Conservation (phyloP, 1,284 basidiomycete genomes). For the Ustilago vetiveriae region DNA sequence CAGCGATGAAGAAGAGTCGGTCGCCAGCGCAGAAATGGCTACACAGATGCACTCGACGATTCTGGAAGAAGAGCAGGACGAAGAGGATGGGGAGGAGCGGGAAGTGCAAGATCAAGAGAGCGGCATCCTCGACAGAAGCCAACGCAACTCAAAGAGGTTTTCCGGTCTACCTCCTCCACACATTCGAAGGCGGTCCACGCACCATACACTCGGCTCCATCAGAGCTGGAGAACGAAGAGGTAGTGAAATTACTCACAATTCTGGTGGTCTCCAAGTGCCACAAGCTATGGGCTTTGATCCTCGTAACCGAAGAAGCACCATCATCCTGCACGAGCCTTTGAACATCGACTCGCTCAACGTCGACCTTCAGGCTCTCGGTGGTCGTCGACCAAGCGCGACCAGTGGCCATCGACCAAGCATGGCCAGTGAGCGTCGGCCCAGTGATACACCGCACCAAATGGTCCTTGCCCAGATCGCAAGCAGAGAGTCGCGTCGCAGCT, state of each 20-base stretch:
- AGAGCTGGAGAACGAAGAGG: conserved; percentile 9
- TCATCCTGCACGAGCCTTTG: conserved; percentile 33
- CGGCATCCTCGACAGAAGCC: conserved; percentile 3
- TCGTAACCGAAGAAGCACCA: conserved; percentile 27
- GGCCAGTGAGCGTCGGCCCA: conserved; percentile 8
- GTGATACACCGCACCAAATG: conserved; percentile 20
- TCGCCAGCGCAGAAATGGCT: not conserved
- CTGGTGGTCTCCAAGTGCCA: conserved; percentile 6
- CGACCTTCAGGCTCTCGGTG: conserved; percentile 5
- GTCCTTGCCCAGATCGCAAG: conserved; percentile 20
- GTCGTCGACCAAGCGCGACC: conserved; percentile 9
- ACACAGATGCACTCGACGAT: conserved; percentile 25
- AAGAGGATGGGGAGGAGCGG: not conserved
- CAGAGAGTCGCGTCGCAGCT: conserved; percentile 18
- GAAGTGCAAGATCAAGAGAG: conserved; percentile 9
- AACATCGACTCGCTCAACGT: conserved; percentile 1
- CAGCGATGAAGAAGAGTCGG: conserved; percentile 9
- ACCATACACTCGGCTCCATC: not conserved
- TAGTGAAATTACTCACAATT: conserved; percentile 7
- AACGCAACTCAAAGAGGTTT: not conserved
- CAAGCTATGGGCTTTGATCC: conserved; percentile 22
- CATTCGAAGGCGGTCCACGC: not conserved
- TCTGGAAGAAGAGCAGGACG: conserved; percentile 23
- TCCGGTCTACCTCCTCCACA: conserved; percentile 1
- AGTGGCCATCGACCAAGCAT: too few relatives aligned